Conservation (phyloP, 495 filamentous ascomycete genomes). For the Neurospora cerealis region DNA sequence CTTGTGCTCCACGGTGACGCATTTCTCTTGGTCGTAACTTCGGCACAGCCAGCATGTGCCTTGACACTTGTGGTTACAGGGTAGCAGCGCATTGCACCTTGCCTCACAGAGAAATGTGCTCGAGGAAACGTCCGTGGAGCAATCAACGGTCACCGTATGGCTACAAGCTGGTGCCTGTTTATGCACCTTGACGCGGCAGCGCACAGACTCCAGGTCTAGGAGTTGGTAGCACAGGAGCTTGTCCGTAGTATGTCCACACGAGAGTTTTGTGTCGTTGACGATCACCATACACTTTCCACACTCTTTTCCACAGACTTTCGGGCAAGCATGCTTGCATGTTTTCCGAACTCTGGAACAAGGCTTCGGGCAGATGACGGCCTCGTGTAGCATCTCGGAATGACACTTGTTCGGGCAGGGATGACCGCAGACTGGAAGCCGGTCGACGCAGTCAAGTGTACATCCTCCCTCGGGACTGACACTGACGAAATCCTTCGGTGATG, state of each 20-base stretch:
- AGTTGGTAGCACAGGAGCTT: constrained; percentile 41
- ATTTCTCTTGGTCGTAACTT: constrained; percentile 13
- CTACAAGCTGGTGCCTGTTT: constrained; percentile 41
- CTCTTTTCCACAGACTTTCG: constrained; percentile 46
- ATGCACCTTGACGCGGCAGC: constrained; percentile 28
- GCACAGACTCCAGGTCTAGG: constrained; percentile 6
- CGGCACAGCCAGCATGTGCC: constrained; percentile 42
- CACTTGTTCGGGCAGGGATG: constrained; percentile 61
- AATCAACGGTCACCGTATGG: constrained; percentile 43
- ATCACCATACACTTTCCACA: constrained; percentile 14
- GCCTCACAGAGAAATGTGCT: constrained; percentile 33
- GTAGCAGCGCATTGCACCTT: constrained; percentile 34
- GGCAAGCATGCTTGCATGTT: constrained; percentile 55
- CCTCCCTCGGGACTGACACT: constrained; percentile 60
- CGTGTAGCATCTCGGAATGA: constrained; percentile 58
- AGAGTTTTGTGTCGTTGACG: constrained; percentile 27
- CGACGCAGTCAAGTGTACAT: constrained; percentile 49
- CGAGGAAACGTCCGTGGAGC: constrained; percentile 32
- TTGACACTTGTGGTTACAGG: constrained; percentile 55
- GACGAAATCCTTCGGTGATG: constrained; percentile 52
- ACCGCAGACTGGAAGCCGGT: constrained; percentile 53
- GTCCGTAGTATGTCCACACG: constrained; percentile 48
- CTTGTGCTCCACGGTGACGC: constrained; percentile 30
- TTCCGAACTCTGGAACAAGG: constrained; percentile 45
- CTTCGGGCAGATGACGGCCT: constrained; percentile 51